Conservation (phyloP, 345 rosid genomes). For the Gossypium mustelinum region DNA sequence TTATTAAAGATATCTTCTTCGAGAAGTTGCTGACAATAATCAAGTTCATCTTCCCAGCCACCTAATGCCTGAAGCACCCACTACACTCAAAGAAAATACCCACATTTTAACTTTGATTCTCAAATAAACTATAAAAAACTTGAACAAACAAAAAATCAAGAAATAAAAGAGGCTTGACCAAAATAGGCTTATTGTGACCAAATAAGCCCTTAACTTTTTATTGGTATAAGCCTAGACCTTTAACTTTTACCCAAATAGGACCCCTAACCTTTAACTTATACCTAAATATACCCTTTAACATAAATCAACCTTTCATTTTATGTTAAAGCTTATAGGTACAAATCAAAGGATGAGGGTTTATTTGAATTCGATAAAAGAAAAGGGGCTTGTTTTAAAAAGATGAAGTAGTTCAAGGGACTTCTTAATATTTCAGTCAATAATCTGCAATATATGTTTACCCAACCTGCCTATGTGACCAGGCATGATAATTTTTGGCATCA, state of each 20-base stretch:
- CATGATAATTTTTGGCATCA: slow-evolving; percentile 89
- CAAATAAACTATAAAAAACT: not conserved
- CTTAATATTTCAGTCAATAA: not conserved
- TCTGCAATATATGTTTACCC: slow-evolving; percentile 16
- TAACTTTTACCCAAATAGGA: not conserved
- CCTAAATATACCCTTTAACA: not conserved
- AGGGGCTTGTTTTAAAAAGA: not conserved
- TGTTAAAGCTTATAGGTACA: not conserved
- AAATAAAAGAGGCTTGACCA: not conserved
- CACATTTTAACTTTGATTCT: not conserved
- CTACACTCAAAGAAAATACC: slow-evolving; percentile 35
- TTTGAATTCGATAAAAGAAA: not conserved
- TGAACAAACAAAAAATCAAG: not conserved
- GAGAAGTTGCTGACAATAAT: slow-evolving; percentile 66
- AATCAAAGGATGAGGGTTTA: not conserved
- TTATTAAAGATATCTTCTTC: slow-evolving; percentile 79
- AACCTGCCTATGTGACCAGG: slow-evolving; percentile 98
- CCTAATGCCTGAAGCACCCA: slow-evolving; percentile 80
- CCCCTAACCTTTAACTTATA: not conserved
- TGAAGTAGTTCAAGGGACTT: not conserved
- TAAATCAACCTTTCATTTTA: not conserved
- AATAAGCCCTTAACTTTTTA: not conserved
- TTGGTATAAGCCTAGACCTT: not conserved
- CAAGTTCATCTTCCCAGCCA: slow-evolving; percentile 90
- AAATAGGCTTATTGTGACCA: not conserved